Evolutionary conservation across 2,329 filamentous ascomycete genomes (phyloP).

Genomic region (Fusarium fracticaudum): DNA sequence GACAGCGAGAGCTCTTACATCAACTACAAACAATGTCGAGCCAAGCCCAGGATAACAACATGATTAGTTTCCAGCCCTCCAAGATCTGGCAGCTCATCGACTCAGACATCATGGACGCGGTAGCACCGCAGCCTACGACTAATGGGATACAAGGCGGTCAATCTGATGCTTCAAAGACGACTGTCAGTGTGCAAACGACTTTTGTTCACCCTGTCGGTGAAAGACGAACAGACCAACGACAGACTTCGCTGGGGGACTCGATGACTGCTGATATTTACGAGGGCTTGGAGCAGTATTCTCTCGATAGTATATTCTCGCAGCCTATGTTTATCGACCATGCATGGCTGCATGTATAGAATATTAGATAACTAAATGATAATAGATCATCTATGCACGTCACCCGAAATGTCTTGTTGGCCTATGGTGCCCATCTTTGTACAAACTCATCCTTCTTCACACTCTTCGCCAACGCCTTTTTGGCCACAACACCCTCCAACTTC

Average conservation of each 20-base stretch:
- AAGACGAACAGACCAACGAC: neutral
- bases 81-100: conserved; percentile 35
- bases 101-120: conserved; percentile 25
- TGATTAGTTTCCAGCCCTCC: conserved; percentile 31
- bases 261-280: conserved; percentile 17
- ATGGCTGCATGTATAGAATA: conserved; percentile 23
- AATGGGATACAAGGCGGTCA: conserved; percentile 3
- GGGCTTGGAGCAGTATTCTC: conserved; percentile 24
- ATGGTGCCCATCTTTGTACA: conserved; percentile 46
- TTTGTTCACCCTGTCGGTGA: conserved; percentile 27
- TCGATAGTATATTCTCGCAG: conserved; percentile 34
- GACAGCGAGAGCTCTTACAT: conserved; percentile 14
- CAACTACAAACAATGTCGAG: conserved; percentile 32
- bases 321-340: conserved; percentile 34
- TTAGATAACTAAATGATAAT: neutral
- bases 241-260: neutral
- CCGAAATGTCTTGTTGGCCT: accelerated
- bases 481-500: conserved; percentile 52
- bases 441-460: conserved; percentile 62
- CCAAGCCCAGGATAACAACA: conserved; percentile 27
- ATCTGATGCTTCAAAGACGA: conserved; percentile 16
- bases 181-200: conserved; percentile 27
- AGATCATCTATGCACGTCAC: neutral
- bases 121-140: conserved; percentile 5
- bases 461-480: conserved; percentile 49